phyloP scores from a whole-genome alignment of 345 rosid genomes.

The Melastoma malabathricum region DNA sequence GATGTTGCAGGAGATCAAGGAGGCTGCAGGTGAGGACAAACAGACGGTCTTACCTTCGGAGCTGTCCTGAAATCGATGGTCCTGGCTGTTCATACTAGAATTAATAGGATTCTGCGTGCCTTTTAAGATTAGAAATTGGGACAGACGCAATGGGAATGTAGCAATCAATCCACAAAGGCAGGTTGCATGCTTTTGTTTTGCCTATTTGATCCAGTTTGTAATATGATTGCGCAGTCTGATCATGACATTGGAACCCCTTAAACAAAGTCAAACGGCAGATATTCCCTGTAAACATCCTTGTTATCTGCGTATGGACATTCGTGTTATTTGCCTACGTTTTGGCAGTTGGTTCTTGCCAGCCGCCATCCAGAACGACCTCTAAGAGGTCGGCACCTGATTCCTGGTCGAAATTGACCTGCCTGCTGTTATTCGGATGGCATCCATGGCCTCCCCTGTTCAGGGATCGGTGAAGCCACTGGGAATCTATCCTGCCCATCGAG shows the following conservation, averaged over 20 bases:
- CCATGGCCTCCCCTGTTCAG: constrained; percentile 21
- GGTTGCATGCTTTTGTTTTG: too few species aligned
- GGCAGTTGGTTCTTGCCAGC: constrained; percentile 28
- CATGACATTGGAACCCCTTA: too few species aligned
- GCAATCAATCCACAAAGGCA: too few species aligned
- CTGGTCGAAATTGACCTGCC: constrained; percentile 41
- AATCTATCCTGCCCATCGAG: constrained; percentile 83
- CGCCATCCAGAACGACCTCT: constrained; percentile 58
- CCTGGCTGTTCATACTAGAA: background rate
- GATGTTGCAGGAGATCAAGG: constrained; percentile 87
- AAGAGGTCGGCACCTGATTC: constrained; percentile 89
- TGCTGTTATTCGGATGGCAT: constrained; percentile 15
- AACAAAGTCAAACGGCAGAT: too few species aligned
- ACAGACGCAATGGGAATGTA: too few species aligned
- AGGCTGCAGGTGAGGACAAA: constrained; percentile 48
- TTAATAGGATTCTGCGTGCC: background rate
- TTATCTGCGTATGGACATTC: too few species aligned
- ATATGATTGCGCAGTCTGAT: too few species aligned
- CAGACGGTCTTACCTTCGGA: constrained; percentile 25
- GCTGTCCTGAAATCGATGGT: constrained; percentile 8
- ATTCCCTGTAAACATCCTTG: too few species aligned
- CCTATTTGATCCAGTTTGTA: too few species aligned
- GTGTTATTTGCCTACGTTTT: background rate
- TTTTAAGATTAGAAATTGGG: too few species aligned
- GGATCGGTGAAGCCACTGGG: constrained; percentile 55